These are phyloP conservation scores for Fraxinus greggii DNA, from an alignment of 305 asterid species.

Conservation along the genomic window DNA sequence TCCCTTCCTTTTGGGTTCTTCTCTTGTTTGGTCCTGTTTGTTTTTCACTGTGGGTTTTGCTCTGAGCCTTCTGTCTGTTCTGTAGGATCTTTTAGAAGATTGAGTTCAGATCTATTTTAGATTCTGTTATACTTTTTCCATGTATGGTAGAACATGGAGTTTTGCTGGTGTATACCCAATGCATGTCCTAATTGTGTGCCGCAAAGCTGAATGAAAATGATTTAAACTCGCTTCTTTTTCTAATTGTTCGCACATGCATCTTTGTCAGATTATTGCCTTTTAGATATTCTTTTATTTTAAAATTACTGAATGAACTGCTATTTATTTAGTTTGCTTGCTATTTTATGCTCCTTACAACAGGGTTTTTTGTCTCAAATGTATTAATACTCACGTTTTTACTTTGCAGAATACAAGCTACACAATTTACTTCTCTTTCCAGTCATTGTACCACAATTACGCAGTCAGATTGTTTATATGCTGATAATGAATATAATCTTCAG, in stretches of 20 bases:
- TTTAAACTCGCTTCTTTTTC: neutral
- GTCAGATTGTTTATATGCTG: slow-evolving; percentile 34
- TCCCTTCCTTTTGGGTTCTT: neutral
- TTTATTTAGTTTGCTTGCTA: slow-evolving; percentile 10
- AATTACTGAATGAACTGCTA: neutral
- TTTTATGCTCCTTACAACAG: neutral
- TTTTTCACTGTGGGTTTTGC: neutral
- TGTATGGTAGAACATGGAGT: neutral
- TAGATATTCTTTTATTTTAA: neutral
- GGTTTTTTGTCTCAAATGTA: neutral
- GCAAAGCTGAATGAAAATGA: neutral
- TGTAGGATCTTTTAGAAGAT: neutral
- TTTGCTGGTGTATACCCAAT: neutral
- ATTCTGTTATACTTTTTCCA: neutral
- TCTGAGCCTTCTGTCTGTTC: neutral
- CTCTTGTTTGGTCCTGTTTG: neutral
- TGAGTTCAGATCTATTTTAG: neutral
- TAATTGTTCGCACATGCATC: neutral
- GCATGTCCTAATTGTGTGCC: neutral
- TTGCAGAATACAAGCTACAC: slow-evolving; percentile 56
- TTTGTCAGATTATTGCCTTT: neutral
- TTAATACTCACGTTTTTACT: slow-evolving; percentile 26
- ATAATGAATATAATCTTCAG: slow-evolving; percentile 31
- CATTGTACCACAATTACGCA: slow-evolving; percentile 31
- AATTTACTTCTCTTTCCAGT: slow-evolving; percentile 38